Base-by-base conservation (phyloP, 2,329 filamentous ascomycete species). In the Metarhizium sp. region DNA sequence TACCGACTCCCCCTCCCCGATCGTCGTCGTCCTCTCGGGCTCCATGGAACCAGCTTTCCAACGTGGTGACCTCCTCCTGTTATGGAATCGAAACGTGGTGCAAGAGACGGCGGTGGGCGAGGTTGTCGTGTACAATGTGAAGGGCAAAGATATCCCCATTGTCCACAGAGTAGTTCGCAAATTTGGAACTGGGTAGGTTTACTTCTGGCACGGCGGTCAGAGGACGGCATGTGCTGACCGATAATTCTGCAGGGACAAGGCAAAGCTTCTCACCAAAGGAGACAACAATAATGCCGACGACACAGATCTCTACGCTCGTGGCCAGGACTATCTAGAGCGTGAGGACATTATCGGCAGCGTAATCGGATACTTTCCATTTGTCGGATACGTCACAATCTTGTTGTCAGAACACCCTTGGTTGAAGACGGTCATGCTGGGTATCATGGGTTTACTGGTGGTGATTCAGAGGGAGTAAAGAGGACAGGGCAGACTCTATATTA, bases 261-360 rank as follows among this genome's bases (percentile, higher is more conserved):
- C 82, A n/a, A 77, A 90, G 67, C 82, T 99, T 20, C 81, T 99
- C 55, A 99, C 94, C 38, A 99, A 99, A 74, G 94, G 94, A 62
- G 94, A 99, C 74, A 99, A 97, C 78, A 99, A 99, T 69, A 73
- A 84, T 7, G 88, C 90, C 46, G 92, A 97, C 71, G 94, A 99
- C 69, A 95, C 90, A 16, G 92, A 96, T 68, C 62, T 75, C 13
- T 96, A 96, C 69, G 92, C 94, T 2, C 77, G 78, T 43, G 90
- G 88, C 18, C 92, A 99, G 73, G 88, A 90, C 67, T 95, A 90
- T 69, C 78, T 99, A 49, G 85, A 88, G 68, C 82, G 94, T 57
- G 81, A 87, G 67, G 92, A 97, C 67, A 92, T 99, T 55, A 90
- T 99, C 56, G 94, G 94, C 49, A 95, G 88, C 62, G 94, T 97